Percentiles rank a stretch among this genome's conserved stretches.
Conservation (phyloP, 2,329 filamentous ascomycete species). For the Saccharata proteae region DNA sequence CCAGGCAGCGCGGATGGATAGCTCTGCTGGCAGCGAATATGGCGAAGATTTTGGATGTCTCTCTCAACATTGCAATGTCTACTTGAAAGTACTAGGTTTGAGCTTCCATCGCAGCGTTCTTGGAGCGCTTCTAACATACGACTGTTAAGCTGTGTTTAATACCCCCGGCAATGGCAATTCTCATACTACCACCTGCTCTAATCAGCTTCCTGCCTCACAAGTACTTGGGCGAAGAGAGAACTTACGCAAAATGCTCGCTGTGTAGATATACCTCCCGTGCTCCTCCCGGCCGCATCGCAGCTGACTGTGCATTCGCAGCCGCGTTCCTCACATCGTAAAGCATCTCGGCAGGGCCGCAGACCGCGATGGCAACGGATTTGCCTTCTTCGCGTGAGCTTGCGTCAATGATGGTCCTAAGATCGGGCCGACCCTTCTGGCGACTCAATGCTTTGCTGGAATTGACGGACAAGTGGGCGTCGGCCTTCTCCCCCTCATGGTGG, state of each 20-base stretch:
- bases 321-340: constrained; percentile 10
- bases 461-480: background rate
- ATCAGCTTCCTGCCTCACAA: no score
- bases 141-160: no score
- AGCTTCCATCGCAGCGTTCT: no score
- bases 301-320: constrained; percentile 8
- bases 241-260: constrained; percentile 10
- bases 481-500: background rate
- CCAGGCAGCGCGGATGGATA: no score
- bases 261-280: constrained; percentile 11
- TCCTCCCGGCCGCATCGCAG: background rate
- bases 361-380: constrained; percentile 6
- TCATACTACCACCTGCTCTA: no score
- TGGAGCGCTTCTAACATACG: no score
- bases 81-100: no score
- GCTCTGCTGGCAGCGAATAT: no score
- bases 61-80: no score
- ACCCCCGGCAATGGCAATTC: no score
- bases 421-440: background rate
- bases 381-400: background rate
- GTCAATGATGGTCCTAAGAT: background rate
- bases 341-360: constrained; percentile 9
- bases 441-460: background rate
- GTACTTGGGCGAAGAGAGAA: no score
- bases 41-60: no score